These are phyloP conservation scores for Hyaloscypha variabilis DNA, from an alignment of 495 filamentous ascomycete genomes.

Conservation along the genomic window DNA sequence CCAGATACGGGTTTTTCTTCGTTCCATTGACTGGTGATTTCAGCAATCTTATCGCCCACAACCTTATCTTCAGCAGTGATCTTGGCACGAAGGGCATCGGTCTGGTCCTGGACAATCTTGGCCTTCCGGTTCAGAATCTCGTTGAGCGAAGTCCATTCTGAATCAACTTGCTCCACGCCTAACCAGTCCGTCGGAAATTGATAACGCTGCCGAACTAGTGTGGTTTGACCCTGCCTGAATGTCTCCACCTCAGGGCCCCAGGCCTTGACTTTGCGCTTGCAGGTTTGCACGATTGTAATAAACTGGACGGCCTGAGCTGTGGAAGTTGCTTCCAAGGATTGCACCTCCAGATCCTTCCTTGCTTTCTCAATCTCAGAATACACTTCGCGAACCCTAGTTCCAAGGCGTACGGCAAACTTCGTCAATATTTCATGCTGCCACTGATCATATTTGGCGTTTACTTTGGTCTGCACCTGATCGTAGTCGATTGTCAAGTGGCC, in stretches of 20 bases:
- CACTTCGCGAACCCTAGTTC: slow-evolving; percentile 87
- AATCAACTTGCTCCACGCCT: slow-evolving; percentile 88
- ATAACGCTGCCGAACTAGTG: slow-evolving; percentile 84
- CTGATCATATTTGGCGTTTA: slow-evolving; percentile 98
- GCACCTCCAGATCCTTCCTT: slow-evolving; percentile 82
- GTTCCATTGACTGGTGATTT: slow-evolving; percentile 84
- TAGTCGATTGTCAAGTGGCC: slow-evolving; percentile 95
- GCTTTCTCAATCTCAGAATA: slow-evolving; percentile 88
- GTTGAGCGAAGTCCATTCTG: slow-evolving; percentile 88
- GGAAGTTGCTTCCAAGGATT: slow-evolving; percentile 87
- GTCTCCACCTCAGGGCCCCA: slow-evolving; percentile 96
- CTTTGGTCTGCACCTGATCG: slow-evolving; percentile 96
- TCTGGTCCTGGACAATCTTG: slow-evolving; percentile 94
- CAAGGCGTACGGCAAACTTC: slow-evolving; percentile 87
- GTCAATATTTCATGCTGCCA: slow-evolving; percentile 97
- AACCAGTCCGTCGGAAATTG: slow-evolving; percentile 94
- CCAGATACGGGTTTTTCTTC: slow-evolving; percentile 96
- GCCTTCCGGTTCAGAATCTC: slow-evolving; percentile 86
- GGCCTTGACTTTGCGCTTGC: slow-evolving; percentile 85
- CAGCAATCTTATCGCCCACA: slow-evolving; percentile 80
- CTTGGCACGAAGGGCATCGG: slow-evolving; percentile 92
- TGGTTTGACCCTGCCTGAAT: slow-evolving; percentile 93
- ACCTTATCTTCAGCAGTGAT: slow-evolving; percentile 92
- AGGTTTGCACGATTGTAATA: slow-evolving; percentile 96
- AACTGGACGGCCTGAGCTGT: slow-evolving; percentile 97